A percentile compares a stretch with the other conserved stretches of the same genome.
These are phyloP conservation scores for Mycena olivaceomarginata DNA, from an alignment of 768 basidiomycete genomes.

Conservation along the genomic window DNA sequence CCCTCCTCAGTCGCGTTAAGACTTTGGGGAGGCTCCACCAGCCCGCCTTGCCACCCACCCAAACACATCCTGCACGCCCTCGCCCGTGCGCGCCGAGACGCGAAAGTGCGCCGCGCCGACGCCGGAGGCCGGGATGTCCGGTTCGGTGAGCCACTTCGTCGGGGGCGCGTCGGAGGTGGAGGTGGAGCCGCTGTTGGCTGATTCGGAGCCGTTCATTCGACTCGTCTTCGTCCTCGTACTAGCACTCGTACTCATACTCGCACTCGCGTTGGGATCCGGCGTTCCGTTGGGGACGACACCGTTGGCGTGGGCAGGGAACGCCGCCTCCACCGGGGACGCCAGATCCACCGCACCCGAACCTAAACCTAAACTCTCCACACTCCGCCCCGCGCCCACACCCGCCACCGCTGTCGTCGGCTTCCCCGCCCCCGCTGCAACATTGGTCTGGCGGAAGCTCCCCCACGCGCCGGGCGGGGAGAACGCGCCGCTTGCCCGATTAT, in stretches of 20 bases:
- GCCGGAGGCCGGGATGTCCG: conserved; percentile 44
- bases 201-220: too few species aligned
- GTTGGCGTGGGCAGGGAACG: too few species aligned
- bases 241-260: neutral
- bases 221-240: too few species aligned
- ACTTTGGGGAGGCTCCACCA: conserved; percentile 47
- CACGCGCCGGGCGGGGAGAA: too few species aligned
- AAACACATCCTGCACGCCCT: conserved; percentile 84
- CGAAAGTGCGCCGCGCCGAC: conserved; percentile 81
- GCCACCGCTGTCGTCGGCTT: conserved; percentile 8
- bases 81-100: conserved; percentile 87
- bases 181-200: neutral
- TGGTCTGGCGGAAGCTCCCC: too few species aligned
- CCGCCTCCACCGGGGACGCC: too few species aligned
- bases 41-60: conserved; percentile 82
- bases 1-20: too few species aligned
- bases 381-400: conserved; percentile 13
- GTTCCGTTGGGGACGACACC: too few species aligned
- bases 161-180: neutral
- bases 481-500: too few species aligned
- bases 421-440: too few species aligned
- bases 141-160: conserved; percentile 40
- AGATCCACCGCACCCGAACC: too few species aligned
- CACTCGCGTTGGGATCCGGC: too few species aligned
- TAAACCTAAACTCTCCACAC: neutral